phyloP scores from a whole-genome alignment of 768 basidiomycete species.

The Ephemerocybe angulata region DNA sequence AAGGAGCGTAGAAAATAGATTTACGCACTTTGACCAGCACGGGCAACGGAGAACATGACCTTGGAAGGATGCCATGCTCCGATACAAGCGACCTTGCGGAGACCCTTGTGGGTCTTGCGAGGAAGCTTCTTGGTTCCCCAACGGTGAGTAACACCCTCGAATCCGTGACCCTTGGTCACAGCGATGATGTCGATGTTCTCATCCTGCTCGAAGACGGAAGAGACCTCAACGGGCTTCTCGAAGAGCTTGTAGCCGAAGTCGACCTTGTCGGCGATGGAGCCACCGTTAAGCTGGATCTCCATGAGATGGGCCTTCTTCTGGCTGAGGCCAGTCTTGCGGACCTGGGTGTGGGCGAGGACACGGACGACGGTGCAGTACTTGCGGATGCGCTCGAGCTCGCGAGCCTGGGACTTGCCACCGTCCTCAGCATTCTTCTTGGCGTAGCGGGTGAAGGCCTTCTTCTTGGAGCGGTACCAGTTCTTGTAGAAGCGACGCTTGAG shows the following conservation, averaged over 20 bases:
- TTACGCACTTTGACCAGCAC: slow-evolving; percentile 95
- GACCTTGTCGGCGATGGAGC: slow-evolving; percentile 94
- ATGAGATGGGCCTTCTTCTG: slow-evolving; percentile 99
- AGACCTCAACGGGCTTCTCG: slow-evolving; percentile 91
- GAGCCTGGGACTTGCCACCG: slow-evolving; percentile 83
- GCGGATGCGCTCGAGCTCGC: slow-evolving; percentile 98
- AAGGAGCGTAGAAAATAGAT: not conserved
- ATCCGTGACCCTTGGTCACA: slow-evolving; percentile 99
- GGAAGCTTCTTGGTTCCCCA: slow-evolving; percentile 99
- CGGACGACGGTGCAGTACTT: slow-evolving; percentile 99
- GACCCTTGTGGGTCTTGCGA: slow-evolving; percentile 99
- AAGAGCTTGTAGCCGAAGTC: slow-evolving; percentile 91
- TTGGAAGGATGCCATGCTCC: slow-evolving; percentile 98
- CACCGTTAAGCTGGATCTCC: slow-evolving; percentile 99
- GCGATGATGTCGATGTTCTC: slow-evolving; percentile 96
- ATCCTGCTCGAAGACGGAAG: slow-evolving; percentile 89
- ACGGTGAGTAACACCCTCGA: slow-evolving; percentile 98
- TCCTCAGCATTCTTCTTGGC: slow-evolving; percentile 99
- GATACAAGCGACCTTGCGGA: slow-evolving; percentile 98
- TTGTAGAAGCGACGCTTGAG: slow-evolving; percentile 99
- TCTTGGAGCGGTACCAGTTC: slow-evolving; percentile 99
- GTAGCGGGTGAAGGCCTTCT: slow-evolving; percentile 99
- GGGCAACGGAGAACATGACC: slow-evolving; percentile 99
- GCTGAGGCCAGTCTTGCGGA: slow-evolving; percentile 93
- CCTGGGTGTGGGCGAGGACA: slow-evolving; percentile 98